A percentile compares a stretch with the other conserved stretches of the same genome.
phyloP scores from a whole-genome alignment of 768 basidiomycete species.

The Kwoniella botswanensis region DNA sequence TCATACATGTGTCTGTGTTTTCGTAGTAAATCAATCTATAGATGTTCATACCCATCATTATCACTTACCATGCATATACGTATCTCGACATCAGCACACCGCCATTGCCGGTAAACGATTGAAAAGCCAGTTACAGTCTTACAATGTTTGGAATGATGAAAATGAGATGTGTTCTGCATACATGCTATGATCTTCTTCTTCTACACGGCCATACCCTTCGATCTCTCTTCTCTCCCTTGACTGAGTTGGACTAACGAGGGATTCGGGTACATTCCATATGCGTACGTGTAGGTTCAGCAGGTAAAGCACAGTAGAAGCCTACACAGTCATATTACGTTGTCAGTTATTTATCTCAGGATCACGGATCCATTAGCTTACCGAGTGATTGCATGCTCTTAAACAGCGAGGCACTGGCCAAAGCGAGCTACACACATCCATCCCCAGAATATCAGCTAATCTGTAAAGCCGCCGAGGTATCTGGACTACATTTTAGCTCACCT shows the following conservation, averaged over 20 bases:
- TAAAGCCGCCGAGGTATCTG: no score
- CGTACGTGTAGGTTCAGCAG: slow-evolving; percentile 51
- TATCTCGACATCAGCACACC: not conserved
- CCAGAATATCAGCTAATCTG: not conserved
- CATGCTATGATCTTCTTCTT: not conserved
- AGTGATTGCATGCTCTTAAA: slow-evolving; percentile 56
- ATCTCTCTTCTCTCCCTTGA: not conserved
- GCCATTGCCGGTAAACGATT: not conserved
- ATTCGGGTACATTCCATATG: slow-evolving; percentile 54
- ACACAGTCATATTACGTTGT: not conserved
- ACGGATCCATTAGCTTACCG: slow-evolving; percentile 28
- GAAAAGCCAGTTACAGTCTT: no score
- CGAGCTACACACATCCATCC: slow-evolving; percentile 31
- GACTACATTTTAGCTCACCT: slow-evolving; percentile 11
- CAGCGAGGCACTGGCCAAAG: slow-evolving; percentile 43
- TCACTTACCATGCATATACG: slow-evolving; percentile 2
- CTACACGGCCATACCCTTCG: not conserved
- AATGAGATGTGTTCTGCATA: slow-evolving; percentile 5
- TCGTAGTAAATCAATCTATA: not conserved
- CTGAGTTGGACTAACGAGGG: slow-evolving; percentile 28
- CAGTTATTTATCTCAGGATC: no score
- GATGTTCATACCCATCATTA: slow-evolving; percentile 1
- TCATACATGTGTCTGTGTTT: not conserved
- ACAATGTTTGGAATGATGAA: not conserved
- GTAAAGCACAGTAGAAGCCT: slow-evolving; percentile 55